Percentiles rank a stretch among this genome's conserved stretches.
Conservation (phyloP, 345 rosid species). For the Syzygium grande region DNA sequence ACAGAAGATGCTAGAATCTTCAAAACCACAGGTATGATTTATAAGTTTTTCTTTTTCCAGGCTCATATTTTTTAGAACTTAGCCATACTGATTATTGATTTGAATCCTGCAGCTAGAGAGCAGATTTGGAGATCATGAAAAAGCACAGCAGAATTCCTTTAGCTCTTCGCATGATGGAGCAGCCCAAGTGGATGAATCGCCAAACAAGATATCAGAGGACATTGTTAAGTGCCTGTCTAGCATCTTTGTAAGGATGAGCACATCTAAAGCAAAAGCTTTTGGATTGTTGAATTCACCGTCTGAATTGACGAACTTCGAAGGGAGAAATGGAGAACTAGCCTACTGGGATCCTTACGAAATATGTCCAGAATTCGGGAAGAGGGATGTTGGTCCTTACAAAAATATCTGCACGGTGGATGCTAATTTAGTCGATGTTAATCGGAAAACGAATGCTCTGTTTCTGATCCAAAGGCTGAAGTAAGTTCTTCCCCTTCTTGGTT, state of each 20-base stretch:
- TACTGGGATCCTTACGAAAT: conserved; percentile 52
- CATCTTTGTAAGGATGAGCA: conserved; percentile 61
- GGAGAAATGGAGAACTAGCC: conserved; percentile 8
- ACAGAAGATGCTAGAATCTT: conserved; percentile 21
- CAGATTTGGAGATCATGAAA: conserved; percentile 55
- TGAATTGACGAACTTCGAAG: background rate
- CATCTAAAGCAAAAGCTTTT: conserved; percentile 35
- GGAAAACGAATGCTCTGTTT: conserved; percentile 41
- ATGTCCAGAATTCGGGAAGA: conserved; percentile 18
- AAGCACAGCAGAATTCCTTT: conserved; percentile 41
- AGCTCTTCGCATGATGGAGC: conserved; percentile 28
- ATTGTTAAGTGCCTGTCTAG: conserved; percentile 46
- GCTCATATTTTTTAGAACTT: background rate
- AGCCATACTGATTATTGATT: background rate
- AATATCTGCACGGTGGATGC: conserved; percentile 45
- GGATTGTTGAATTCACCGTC: conserved; percentile 2
- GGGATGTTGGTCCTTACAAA: conserved; percentile 65
- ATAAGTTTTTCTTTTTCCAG: background rate
- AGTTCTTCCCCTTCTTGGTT: conserved; percentile 5
- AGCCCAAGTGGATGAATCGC: conserved; percentile 27
- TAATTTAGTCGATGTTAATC: conserved; percentile 50
- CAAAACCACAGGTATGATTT: conserved; percentile 25
- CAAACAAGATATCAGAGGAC: conserved; percentile 78
- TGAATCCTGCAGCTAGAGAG: conserved; percentile 47
- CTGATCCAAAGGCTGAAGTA: conserved; percentile 74